A percentile compares a stretch with the other conserved stretches of the same genome.
Evolutionary conservation across 345 rosid species (phyloP).

Genomic region (Murraya koenigii): DNA sequence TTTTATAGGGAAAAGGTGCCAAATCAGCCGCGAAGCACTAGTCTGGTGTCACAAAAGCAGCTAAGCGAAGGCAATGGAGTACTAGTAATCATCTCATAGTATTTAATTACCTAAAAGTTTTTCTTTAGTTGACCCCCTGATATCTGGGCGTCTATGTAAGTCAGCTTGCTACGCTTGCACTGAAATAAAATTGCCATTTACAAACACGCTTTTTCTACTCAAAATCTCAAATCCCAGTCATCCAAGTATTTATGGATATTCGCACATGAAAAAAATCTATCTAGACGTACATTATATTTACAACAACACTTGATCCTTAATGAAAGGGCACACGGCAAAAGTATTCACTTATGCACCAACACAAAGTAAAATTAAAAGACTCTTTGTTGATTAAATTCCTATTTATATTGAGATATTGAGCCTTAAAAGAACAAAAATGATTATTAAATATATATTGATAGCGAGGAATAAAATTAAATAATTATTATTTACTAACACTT

Average conservation of each 20-base stretch:
- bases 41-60: not conserved
- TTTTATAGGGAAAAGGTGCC: slow-evolving; percentile 19
- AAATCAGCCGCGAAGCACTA: slow-evolving; percentile 19
- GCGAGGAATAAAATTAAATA: too few relatives aligned
- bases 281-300: too few relatives aligned
- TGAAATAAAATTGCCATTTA: not conserved
- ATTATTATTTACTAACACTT: too few relatives aligned
- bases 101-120: not conserved
- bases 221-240: too few relatives aligned
- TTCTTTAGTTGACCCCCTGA: not conserved
- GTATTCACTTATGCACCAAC: not conserved
- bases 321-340: not conserved
- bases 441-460: too few relatives aligned
- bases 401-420: too few relatives aligned
- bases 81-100: not conserved
- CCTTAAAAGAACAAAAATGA: too few relatives aligned
- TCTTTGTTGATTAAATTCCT: too few relatives aligned
- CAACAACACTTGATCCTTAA: too few relatives aligned
- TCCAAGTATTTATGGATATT: too few relatives aligned
- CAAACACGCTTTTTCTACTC: not conserved
- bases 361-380: too few relatives aligned
- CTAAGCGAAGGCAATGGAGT: not conserved
- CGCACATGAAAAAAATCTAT: too few relatives aligned
- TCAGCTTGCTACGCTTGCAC: not conserved
- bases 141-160: not conserved